Conservation (phyloP, 1,284 basidiomycete species). For the Laetiporus sulphureus region DNA sequence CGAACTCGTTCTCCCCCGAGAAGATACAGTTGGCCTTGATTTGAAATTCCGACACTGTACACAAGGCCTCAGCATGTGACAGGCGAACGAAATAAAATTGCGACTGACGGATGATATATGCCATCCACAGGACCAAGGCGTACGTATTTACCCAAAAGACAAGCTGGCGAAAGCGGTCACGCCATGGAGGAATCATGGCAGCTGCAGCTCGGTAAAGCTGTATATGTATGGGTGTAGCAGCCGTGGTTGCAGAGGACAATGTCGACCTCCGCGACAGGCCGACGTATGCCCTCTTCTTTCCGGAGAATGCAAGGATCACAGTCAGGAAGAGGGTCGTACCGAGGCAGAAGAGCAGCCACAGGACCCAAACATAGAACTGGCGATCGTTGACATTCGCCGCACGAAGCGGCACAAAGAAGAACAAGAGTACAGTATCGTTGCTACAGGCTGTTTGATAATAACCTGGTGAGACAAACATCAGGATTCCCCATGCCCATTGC, state of each 20-base stretch:
- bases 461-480: conserved; percentile 21
- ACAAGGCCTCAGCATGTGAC: neutral
- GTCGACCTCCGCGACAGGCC: conserved; percentile 8
- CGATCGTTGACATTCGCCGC: conserved; percentile 16
- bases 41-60: conserved; percentile 21
- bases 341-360: conserved; percentile 25
- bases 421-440: conserved; percentile 17
- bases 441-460: conserved; percentile 23
- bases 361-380: conserved; percentile 19
- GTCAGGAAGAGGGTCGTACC: conserved; percentile 20
- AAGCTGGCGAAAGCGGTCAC: conserved; percentile 10
- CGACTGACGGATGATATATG: conserved; percentile 19
- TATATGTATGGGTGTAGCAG: conserved; percentile 7
- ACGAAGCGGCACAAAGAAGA: conserved; percentile 18
- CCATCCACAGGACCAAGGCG: conserved; percentile 16
- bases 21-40: conserved; percentile 19
- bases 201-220: conserved; percentile 7
- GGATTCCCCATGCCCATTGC: conserved; percentile 26
- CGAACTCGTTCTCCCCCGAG: conserved; percentile 21
- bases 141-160: conserved; percentile 17
- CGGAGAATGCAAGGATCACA: conserved; percentile 20
- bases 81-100: too few species aligned
- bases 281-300: conserved; percentile 15
- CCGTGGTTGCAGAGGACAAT: conserved; percentile 2
- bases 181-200: conserved; percentile 10